These are phyloP conservation scores for Haematococcus lacustris DNA, from an alignment of 139 green algal genomes.

Conservation along the genomic window DNA sequence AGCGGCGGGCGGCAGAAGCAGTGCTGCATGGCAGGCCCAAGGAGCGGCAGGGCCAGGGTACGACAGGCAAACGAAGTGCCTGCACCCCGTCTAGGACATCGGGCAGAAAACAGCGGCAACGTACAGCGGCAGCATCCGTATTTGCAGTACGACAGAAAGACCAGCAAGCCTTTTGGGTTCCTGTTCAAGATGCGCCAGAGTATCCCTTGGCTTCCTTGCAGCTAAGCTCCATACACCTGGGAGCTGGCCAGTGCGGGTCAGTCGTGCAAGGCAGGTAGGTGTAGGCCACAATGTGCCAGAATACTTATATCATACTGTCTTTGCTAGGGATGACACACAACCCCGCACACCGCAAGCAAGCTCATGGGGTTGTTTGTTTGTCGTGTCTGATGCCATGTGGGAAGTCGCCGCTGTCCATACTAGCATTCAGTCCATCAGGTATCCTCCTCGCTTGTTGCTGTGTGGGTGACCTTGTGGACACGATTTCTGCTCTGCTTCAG, in stretches of 20 bases:
- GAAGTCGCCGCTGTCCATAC: no score
- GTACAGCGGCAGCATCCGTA: neutral
- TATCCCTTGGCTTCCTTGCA: slow-evolving; percentile 1
- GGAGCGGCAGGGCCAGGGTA: neutral
- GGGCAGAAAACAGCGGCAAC: neutral
- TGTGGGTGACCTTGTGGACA: neutral
- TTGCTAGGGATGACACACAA: neutral
- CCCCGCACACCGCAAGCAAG: neutral
- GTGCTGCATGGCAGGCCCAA: neutral
- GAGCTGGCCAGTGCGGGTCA: neutral
- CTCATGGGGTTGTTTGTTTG: no score
- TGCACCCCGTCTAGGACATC: neutral
- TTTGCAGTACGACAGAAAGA: neutral
- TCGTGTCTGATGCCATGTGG: no score
- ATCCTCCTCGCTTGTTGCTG: neutral
- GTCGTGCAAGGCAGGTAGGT: neutral
- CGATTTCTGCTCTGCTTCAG: neutral
- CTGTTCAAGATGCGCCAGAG: neutral
- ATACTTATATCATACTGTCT: neutral
- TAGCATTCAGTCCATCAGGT: no score
- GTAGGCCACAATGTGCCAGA: neutral
- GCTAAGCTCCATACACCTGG: neutral
- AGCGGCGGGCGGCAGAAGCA: no score
- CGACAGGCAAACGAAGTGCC: neutral
- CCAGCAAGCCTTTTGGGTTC: neutral